Conservation (phyloP, 768 basidiomycete species). For the Dioszegia hungarica region DNA sequence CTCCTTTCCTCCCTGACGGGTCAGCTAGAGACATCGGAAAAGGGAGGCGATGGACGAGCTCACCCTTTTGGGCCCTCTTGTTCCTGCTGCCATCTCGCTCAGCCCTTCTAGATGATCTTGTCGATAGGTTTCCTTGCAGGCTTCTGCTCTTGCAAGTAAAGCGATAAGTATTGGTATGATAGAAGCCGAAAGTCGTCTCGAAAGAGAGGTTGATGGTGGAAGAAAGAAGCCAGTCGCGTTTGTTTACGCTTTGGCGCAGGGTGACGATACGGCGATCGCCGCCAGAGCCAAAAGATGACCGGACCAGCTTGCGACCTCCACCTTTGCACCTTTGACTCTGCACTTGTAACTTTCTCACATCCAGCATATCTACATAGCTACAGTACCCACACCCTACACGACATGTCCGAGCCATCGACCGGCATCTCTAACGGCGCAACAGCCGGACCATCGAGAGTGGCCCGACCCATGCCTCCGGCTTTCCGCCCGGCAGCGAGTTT, state of each 20-base stretch:
- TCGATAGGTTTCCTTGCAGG: too few species aligned
- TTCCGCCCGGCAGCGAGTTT: constrained; percentile 24
- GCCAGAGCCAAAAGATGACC: background rate
- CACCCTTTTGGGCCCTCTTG: background rate
- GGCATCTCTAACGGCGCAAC: background rate
- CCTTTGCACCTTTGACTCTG: too few species aligned
- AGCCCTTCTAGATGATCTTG: too few species aligned
- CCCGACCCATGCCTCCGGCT: constrained; percentile 11
- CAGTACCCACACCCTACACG: background rate
- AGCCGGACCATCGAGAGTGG: background rate
- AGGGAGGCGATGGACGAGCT: too few species aligned
- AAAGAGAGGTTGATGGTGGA: background rate
- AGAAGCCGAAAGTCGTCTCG: too few species aligned
- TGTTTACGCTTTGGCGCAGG: background rate
- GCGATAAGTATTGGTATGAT: background rate
- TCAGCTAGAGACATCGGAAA: too few species aligned
- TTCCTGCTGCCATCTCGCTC: constrained; percentile 1
- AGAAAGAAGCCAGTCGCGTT: background rate
- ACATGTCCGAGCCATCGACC: background rate
- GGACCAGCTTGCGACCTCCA: too few species aligned
- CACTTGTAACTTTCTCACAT: too few species aligned
- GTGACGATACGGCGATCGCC: background rate
- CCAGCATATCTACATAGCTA: too few species aligned
- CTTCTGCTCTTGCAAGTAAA: background rate
- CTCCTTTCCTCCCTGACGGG: constrained; percentile 26